Evolutionary conservation across 352 stramenopile genomes (phyloP), one percentile per base, ranked within the genome.

Genomic region (Phytophthora crassamura): DNA sequence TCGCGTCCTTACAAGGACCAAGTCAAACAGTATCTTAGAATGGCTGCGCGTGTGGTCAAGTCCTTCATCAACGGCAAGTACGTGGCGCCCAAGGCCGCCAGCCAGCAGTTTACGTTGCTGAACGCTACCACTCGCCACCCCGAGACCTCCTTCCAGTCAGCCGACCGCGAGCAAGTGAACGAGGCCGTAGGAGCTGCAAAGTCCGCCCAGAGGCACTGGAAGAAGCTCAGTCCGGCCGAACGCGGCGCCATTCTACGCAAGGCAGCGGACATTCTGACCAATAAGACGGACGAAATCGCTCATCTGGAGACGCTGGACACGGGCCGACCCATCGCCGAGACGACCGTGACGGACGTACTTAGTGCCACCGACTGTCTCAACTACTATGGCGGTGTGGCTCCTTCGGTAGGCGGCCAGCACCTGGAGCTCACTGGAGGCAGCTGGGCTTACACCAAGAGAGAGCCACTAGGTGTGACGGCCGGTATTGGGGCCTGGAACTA

Each of bases 401-500:
- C 84, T 7, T 88, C 84, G 0, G 64, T 94, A 10, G 86, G 86
- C 22, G 86, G 86, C 1, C 83, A 94, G 57, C 80, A 87, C 60
- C 66, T 92, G 41, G 79, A 91, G 20, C 38, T 94, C 12, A 70
- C 79, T 2, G 75, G 77, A 20, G 78, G 78, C 8, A 91, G 78
- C 63, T 94, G 82, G 82, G 82, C 80, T 11, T 94, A 94, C 75
- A 94, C 86, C 18, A 78, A 81, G 12, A 68, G 85, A 0, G 86
- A 94, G 57, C 84, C 86, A 35, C 60, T 93, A 5, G 86, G 86
- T 1, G 80, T 92, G 33, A 92, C 83, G 0, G 84, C 78, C 0
- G 83, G 84, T 30, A 93, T 94, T 46, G 86, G 86, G 8, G 86
- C 86, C 8, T 94, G 86, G 86, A 94, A 94, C 69, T 94, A 93